These are phyloP conservation scores for Debaryomyces tyrocola DNA, from an alignment of 805 yeast genomes.

Conservation along the genomic window DNA sequence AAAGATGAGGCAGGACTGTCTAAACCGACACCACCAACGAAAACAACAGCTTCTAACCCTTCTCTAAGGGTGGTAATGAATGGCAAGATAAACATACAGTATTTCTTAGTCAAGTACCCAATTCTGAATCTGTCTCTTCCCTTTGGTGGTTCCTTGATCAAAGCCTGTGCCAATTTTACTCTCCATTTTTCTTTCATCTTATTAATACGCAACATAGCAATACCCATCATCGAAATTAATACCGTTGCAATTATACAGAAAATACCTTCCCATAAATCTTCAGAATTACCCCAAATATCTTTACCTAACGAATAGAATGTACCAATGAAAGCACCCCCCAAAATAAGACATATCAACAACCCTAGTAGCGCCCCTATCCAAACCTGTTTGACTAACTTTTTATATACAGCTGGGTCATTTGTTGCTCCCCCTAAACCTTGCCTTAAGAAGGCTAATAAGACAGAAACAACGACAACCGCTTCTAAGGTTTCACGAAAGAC, in stretches of 20 bases:
- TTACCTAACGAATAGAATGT: constrained; percentile 78
- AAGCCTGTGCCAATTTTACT: constrained; percentile 84
- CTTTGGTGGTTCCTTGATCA: constrained; percentile 57
- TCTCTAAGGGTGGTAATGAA: constrained; percentile 91
- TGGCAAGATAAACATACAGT: constrained; percentile 87
- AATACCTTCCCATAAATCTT: constrained; percentile 96
- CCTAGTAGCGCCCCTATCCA: constrained; percentile 83
- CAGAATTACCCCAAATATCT: constrained; percentile 84
- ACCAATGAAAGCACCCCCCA: constrained; percentile 95
- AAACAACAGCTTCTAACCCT: constrained; percentile 64
- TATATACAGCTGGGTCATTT: constrained; percentile 54
- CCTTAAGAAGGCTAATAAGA: constrained; percentile 84
- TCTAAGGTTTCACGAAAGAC: constrained; percentile 93
- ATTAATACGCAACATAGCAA: constrained; percentile 93
- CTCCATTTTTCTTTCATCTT: constrained; percentile 98
- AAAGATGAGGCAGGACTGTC: constrained; percentile 51
- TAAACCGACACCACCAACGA: constrained; percentile 47
- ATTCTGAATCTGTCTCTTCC: constrained; percentile 47
- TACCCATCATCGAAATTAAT: constrained; percentile 90
- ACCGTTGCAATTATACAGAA: constrained; percentile 88
- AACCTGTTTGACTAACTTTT: constrained; percentile 69
- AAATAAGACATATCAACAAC: constrained; percentile 69
- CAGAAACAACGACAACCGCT: constrained; percentile 90
- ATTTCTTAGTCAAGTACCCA: constrained; percentile 52
- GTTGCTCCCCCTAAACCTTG: constrained; percentile 70